Evolutionary conservation across 805 yeast species (phyloP), one percentile per base, ranked within the genome.

Genomic region (Lipomyces oligophaga): DNA sequence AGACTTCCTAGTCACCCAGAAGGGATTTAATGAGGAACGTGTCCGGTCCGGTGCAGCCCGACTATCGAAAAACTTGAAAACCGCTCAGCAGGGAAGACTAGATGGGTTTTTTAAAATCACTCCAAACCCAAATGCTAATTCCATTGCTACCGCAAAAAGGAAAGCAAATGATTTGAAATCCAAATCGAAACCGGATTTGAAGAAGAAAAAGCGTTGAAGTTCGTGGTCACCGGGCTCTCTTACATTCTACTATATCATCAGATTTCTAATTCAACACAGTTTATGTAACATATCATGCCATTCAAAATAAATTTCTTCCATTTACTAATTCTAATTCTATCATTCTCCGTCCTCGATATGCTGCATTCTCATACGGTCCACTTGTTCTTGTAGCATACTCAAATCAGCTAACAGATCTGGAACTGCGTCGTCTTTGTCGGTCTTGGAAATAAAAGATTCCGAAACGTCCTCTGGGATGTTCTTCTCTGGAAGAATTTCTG

Each of bases 21-120:
- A 90, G 63, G 96, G 96, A 0, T 93, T 93, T 66, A 83, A 81
- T 54, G 98, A 93, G 62, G 97, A 90, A 41, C 76, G 98, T 63
- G 86, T 93, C 15, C 79, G 81, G 57, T 76, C 83, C 47, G 98
- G 97, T 31, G 89, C 89, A 4, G 85, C 79, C 33, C 83, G 90
- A 65, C 74, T 93, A 58, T 77, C 79, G 57, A 93, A 93, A 65
- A 93, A 87, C 5, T 71, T 85, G 53, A 86, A 86, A 60, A 73
- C 83, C 1, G 90, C 94, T 1, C 83, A 85, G 1, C 98, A 93
- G 64, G 96, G 93, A 3, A 38, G 53, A 5, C 22, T 52, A 10
- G 97, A 93, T 62, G 94, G 96, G 1, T 93, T 93, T 62, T 93
- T 93, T 69, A 79, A 80, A 59, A 86, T 81, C 2, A 68, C 69